Evolutionary conservation across 768 basidiomycete genomes (phyloP).

Genomic region (Tricholoma hemisulphureum): DNA sequence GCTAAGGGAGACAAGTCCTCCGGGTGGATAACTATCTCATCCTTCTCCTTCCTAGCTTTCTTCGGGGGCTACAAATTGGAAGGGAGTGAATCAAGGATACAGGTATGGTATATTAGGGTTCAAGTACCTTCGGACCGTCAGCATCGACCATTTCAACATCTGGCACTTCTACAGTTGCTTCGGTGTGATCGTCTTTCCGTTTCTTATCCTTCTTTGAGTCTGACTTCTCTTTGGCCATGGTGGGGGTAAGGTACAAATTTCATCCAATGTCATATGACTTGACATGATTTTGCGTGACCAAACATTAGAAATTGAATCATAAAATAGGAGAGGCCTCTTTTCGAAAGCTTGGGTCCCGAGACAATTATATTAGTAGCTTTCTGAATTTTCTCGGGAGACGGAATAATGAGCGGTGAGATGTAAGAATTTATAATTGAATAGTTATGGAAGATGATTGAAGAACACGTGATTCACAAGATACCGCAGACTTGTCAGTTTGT

Average conservation of each 20-base stretch:
- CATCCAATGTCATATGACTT: too few relatives aligned
- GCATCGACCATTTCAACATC: slow-evolving; percentile 54
- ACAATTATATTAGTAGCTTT: too few relatives aligned
- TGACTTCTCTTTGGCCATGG: slow-evolving; percentile 72
- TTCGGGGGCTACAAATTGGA: slow-evolving; percentile 41
- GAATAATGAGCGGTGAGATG: too few relatives aligned
- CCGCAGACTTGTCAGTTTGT: too few relatives aligned
- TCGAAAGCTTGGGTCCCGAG: too few relatives aligned
- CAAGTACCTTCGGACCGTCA: slow-evolving; percentile 29
- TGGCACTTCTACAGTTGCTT: slow-evolving; percentile 17
- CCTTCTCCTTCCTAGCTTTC: slow-evolving; percentile 65
- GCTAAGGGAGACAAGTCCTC: slow-evolving; percentile 95
- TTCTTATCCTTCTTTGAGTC: slow-evolving; percentile 79
- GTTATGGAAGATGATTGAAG: too few relatives aligned
- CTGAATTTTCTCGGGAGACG: too few relatives aligned
- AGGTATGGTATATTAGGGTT: slow-evolving; percentile 5
- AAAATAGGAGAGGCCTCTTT: too few relatives aligned
- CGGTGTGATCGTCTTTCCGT: slow-evolving; percentile 50
- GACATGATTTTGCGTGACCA: too few relatives aligned
- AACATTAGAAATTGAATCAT: too few relatives aligned
- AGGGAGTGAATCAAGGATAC: slow-evolving; percentile 3
- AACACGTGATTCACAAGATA: too few relatives aligned
- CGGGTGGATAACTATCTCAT: slow-evolving; percentile 62
- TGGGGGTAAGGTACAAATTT: background rate
- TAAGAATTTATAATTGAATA: too few relatives aligned